These are phyloP conservation scores for Candida ponderosae DNA, from an alignment of 805 yeast genomes.

Conservation along the genomic window DNA sequence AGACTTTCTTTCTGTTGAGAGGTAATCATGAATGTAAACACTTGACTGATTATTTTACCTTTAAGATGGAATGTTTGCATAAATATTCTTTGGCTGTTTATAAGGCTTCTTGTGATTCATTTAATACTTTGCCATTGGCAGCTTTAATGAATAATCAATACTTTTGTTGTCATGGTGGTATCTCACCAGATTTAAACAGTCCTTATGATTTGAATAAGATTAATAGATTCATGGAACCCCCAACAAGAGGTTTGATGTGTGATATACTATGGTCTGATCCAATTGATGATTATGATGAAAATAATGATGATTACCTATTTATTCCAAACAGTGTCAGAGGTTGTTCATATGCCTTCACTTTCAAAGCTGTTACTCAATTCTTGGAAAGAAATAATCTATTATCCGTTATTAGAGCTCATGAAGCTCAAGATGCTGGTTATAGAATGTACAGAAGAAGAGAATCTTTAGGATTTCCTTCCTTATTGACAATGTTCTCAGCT, in stretches of 20 bases:
- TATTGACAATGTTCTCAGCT: conserved; percentile 88
- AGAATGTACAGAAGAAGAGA: conserved; percentile 85
- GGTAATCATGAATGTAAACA: conserved; percentile 96
- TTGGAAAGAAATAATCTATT: conserved; percentile 70
- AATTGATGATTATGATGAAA: conserved; percentile 76
- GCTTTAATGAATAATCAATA: conserved; percentile 92
- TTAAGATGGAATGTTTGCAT: conserved; percentile 82
- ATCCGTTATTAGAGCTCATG: conserved; percentile 91
- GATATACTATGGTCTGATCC: conserved; percentile 97
- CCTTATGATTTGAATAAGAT: conserved; percentile 61
- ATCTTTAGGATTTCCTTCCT: conserved; percentile 80
- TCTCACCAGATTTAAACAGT: conserved; percentile 74
- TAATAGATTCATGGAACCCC: conserved; percentile 86
- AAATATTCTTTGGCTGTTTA: conserved; percentile 65
- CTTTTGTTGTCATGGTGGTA: conserved; percentile 94
- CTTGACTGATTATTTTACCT: conserved; percentile 89
- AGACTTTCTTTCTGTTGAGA: conserved; percentile 70
- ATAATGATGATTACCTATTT: conserved; percentile 36
- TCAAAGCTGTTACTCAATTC: conserved; percentile 66
- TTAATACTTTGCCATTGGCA: conserved; percentile 83
- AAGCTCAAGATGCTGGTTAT: conserved; percentile 96
- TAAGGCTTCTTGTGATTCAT: conserved; percentile 67
- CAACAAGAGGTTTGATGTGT: conserved; percentile 89
- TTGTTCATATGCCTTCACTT: conserved; percentile 86
- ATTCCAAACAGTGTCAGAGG: conserved; percentile 75